These are phyloP conservation scores for Skeletonema costatum DNA, from an alignment of 108 stramenopile species.

Conservation along the genomic window DNA sequence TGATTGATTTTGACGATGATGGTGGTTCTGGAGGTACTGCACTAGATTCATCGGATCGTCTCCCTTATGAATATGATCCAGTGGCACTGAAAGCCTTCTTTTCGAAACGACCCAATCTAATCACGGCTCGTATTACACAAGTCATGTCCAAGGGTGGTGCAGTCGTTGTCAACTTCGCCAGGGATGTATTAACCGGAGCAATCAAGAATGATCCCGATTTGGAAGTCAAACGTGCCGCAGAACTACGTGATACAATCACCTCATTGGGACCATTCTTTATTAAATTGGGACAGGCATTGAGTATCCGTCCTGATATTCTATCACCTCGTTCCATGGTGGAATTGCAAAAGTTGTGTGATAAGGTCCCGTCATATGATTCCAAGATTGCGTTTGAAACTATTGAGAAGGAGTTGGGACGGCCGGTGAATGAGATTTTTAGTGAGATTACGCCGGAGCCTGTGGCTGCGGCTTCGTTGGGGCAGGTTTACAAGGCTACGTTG, in stretches of 20 bases:
- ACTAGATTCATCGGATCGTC: background rate
- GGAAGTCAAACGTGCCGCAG: conserved; percentile 83
- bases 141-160: conserved; percentile 64
- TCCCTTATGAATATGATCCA: conserved; percentile 90
- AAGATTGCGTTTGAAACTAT: conserved; percentile 90
- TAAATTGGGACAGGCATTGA: conserved; percentile 84
- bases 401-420: conserved; percentile 81
- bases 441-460: conserved; percentile 95
- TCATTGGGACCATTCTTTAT: conserved; percentile 93
- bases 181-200: conserved; percentile 62
- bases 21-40: conserved; percentile 8
- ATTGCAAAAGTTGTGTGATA: conserved; percentile 94
- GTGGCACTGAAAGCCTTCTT: conserved; percentile 82
- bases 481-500: conserved; percentile 88
- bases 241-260: conserved; percentile 89
- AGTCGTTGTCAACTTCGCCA: conserved; percentile 50
- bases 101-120: conserved; percentile 67
- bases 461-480: conserved; percentile 91
- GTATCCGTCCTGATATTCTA: conserved; percentile 92
- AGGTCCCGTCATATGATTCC: conserved; percentile 88
- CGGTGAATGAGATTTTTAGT: conserved; percentile 80
- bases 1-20: conserved; percentile 68
- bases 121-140: conserved; percentile 73
- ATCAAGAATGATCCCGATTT: conserved; percentile 70
- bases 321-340: conserved; percentile 93